These are phyloP conservation scores for Aureobasidium sp. DNA, from an alignment of 2,329 filamentous ascomycete species.

Conservation along the genomic window DNA sequence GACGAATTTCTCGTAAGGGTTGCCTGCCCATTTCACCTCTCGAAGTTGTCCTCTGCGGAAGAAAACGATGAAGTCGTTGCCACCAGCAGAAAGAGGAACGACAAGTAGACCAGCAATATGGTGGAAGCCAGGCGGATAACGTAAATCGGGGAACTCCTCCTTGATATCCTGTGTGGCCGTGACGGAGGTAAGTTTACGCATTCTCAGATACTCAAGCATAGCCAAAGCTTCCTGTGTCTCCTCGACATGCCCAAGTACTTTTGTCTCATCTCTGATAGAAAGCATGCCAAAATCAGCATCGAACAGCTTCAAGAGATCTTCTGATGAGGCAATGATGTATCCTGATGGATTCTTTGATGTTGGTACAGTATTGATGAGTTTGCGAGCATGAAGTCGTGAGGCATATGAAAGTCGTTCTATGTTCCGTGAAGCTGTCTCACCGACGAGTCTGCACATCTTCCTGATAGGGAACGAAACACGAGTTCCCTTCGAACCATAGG, in stretches of 20 bases:
- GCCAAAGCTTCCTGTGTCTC: conserved; percentile 77
- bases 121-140: conserved; percentile 71
- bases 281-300: conserved; percentile 81
- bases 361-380: conserved; percentile 78
- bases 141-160: conserved; percentile 72
- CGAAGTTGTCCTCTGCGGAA: conserved; percentile 71
- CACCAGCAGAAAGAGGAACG: conserved; percentile 69
- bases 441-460: conserved; percentile 84
- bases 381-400: conserved; percentile 74
- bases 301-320: conserved; percentile 76
- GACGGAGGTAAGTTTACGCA: conserved; percentile 68
- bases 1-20: conserved; percentile 72
- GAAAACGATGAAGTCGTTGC: conserved; percentile 82
- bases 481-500: conserved; percentile 72
- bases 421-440: conserved; percentile 78
- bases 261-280: conserved; percentile 82
- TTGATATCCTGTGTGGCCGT: conserved; percentile 69
- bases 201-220: conserved; percentile 74
- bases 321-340: conserved; percentile 84
- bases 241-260: conserved; percentile 68
- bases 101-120: conserved; percentile 72
- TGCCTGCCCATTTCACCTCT: conserved; percentile 80
- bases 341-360: conserved; percentile 76
- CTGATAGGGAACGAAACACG: conserved; percentile 86
- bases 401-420: conserved; percentile 84